These are phyloP conservation scores for Colletotrichum sp. DNA, from an alignment of 2,329 filamentous ascomycete genomes.

Conservation along the genomic window DNA sequence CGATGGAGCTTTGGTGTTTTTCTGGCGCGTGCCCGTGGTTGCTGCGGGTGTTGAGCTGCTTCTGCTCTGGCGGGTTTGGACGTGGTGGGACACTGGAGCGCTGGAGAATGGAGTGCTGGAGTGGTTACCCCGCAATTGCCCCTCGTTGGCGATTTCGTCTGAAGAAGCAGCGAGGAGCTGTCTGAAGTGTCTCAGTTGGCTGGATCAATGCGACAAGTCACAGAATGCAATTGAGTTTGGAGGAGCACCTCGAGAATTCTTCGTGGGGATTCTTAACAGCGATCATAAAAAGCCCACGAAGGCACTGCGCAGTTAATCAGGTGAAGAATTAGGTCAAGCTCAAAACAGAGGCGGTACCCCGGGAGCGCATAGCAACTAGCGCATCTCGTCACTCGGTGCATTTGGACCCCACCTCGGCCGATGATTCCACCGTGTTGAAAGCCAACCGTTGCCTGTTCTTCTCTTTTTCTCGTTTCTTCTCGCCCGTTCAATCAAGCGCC, in stretches of 20 bases:
- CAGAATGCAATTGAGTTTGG: not conserved
- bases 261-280: rapidly evolving
- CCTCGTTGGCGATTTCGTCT: constrained; percentile 7
- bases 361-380: not conserved
- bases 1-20: constrained; percentile 20
- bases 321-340: not conserved
- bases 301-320: not conserved
- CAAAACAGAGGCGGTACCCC: not conserved
- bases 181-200: not conserved
- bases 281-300: not conserved
- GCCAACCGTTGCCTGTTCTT: not conserved
- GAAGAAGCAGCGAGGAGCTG: not conserved
- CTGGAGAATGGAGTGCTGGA: not conserved
- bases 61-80: not conserved
- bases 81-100: not conserved
- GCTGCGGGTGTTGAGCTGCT: not conserved
- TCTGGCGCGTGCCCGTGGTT: constrained; percentile 4
- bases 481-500: not conserved
- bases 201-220: not conserved
- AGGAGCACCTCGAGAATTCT: not conserved
- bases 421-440: not conserved
- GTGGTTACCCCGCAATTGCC: constrained; percentile 21
- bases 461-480: not conserved
- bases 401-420: constrained; percentile 5
- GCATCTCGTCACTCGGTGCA: not conserved